Percentiles rank a stretch among this genome's conserved stretches.
These are phyloP conservation scores for Entomortierella chlamydospora DNA, from an alignment of 192 early-diverging fungal genomes.

Conservation along the genomic window DNA sequence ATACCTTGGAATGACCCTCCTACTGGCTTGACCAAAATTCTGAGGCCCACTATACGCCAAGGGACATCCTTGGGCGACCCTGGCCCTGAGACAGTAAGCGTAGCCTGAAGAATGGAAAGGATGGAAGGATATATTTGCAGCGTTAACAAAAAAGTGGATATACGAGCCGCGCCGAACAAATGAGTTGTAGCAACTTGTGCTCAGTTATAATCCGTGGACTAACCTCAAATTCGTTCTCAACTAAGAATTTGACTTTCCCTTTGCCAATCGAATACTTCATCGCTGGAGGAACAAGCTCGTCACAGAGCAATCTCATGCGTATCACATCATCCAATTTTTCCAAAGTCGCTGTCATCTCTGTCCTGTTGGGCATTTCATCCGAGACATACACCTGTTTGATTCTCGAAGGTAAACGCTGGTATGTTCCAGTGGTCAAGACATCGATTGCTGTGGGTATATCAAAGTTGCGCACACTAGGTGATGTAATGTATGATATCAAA, in stretches of 20 bases:
- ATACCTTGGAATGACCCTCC: conserved; percentile 56
- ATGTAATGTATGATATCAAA: too few relatives aligned
- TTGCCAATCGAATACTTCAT: conserved; percentile 71
- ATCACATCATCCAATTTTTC: conserved; percentile 77
- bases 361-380: conserved; percentile 65
- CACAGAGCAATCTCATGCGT: conserved; percentile 73
- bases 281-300: conserved; percentile 76
- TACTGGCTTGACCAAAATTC: conserved; percentile 72
- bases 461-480: conserved; percentile 77
- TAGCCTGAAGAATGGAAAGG: conserved; percentile 57
- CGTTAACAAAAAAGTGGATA: too few relatives aligned
- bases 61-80: conserved; percentile 58
- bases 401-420: conserved; percentile 80
- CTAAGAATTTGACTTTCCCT: conserved; percentile 80
- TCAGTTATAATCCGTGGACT: background rate
- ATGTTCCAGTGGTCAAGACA: conserved; percentile 86
- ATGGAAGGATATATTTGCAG: background rate
- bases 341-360: conserved; percentile 72
- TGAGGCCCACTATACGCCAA: conserved; percentile 80
- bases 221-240: conserved; percentile 80
- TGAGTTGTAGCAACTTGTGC: too few relatives aligned
- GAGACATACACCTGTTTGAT: conserved; percentile 73
- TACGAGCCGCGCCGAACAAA: too few relatives aligned
- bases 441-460: conserved; percentile 88
- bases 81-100: conserved; percentile 76